Conservation (phyloP, 2,329 filamentous ascomycete species). For the Ramularia collo-cygni region DNA sequence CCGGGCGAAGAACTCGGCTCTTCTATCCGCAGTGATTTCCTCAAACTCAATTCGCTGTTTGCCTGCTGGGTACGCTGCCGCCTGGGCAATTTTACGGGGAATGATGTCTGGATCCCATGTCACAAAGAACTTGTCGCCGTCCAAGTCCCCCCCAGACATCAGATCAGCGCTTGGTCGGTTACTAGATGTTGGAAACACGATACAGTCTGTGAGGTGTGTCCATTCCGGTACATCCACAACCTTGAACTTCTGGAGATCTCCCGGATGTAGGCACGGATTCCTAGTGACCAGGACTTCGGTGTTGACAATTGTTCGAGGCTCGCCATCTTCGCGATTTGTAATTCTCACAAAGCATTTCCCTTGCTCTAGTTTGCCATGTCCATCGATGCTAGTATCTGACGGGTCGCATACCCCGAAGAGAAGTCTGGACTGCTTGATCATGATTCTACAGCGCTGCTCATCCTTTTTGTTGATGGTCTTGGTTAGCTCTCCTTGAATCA, state of each 20-base stretch:
- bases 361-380: neutral
- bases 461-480: conserved; percentile 6
- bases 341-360: conserved; percentile 6
- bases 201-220: conserved; percentile 4
- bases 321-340: conserved; percentile 1
- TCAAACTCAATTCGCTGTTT: conserved; percentile 5
- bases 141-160: conserved; percentile 9
- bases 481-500: conserved; percentile 2
- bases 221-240: conserved; percentile 2
- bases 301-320: conserved; percentile 1
- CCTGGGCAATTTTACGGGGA: conserved; percentile 1
- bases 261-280: conserved; percentile 2
- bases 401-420: conserved; percentile 6
- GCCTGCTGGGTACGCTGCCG: conserved; percentile 7
- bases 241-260: conserved; percentile 4
- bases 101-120: conserved; percentile 10
- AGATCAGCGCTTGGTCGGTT: conserved; percentile 8
- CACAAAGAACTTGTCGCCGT: conserved; percentile 10
- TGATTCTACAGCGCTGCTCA: conserved; percentile 5
- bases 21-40: conserved; percentile 4
- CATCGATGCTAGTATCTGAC: neutral
- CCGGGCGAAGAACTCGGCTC: conserved; percentile 7
- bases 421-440: conserved; percentile 3
- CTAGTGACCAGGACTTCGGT: conserved; percentile 6
- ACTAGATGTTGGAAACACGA: conserved; percentile 7